Evolutionary conservation across 2,329 filamentous ascomycete genomes (phyloP).

Genomic region (Apiospora marii): DNA sequence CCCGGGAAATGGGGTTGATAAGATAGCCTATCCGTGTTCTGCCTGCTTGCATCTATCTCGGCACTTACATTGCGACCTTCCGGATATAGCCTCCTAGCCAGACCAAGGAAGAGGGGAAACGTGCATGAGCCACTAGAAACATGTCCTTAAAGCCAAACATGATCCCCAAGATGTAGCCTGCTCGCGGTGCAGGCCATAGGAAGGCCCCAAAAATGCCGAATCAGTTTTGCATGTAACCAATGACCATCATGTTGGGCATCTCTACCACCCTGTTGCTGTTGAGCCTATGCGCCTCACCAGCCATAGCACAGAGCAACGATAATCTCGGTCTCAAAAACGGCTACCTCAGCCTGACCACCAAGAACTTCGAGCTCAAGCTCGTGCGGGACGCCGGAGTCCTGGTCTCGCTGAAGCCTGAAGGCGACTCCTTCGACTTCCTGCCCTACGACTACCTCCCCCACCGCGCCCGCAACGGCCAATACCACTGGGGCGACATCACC

Average conservation of each 20-base stretch:
- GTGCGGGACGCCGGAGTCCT: conserved; percentile 56
- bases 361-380: conserved; percentile 52
- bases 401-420: conserved; percentile 52
- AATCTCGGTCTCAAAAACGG: conserved; percentile 50
- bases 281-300: background rate
- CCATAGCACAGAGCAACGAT: conserved; percentile 34
- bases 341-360: conserved; percentile 48
- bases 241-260: background rate
- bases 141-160: background rate
- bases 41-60: background rate
- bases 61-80: conserved; percentile 3
- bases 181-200: background rate
- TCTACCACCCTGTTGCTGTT: background rate
- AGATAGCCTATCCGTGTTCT: background rate
- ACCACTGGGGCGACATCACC: conserved; percentile 66
- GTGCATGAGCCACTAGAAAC: background rate
- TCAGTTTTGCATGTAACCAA: background rate
- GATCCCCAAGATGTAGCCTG: background rate
- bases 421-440: conserved; percentile 60
- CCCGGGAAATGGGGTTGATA: background rate
- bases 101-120: background rate
- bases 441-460: conserved; percentile 58
- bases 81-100: background rate
- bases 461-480: conserved; percentile 59
- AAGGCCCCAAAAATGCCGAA: background rate